Percentiles rank a stretch among this genome's conserved stretches.
phyloP scores from a whole-genome alignment of 192 early-diverging fungal genomes.

The Neocallimastix lanati region DNA sequence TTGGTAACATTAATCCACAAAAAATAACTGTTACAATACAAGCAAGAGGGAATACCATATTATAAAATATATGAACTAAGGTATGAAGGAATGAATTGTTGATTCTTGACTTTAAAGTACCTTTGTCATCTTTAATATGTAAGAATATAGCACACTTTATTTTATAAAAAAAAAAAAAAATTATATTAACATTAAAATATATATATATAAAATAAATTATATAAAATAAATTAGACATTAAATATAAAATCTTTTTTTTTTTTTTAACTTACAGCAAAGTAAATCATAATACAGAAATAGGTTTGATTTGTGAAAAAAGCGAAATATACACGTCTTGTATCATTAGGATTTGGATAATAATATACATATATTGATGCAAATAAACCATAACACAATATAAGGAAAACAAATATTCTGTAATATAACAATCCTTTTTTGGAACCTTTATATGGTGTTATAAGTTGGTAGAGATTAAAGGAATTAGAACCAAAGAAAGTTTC shows the following conservation, averaged over 20 bases:
- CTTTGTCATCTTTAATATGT: too few relatives aligned
- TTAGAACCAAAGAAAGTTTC: background rate
- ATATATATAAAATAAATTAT: too few relatives aligned
- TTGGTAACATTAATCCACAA: background rate
- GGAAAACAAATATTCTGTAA: background rate
- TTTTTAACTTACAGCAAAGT: too few relatives aligned
- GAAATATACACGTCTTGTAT: too few relatives aligned
- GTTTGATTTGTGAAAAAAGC: too few relatives aligned
- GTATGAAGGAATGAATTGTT: background rate
- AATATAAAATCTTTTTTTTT: too few relatives aligned
- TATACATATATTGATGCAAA: background rate
- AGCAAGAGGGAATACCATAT: background rate
- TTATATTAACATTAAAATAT: too few relatives aligned
- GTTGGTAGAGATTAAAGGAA: background rate
- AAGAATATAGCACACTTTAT: too few relatives aligned
- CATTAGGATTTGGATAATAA: too few relatives aligned
- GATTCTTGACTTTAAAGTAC: background rate
- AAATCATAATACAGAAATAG: too few relatives aligned
- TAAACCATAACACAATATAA: background rate
- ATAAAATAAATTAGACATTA: too few relatives aligned
- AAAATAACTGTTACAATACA: background rate
- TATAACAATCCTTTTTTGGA: background rate
- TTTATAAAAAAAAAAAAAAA: too few relatives aligned
- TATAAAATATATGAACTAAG: background rate
- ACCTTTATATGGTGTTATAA: background rate